Conservation (phyloP, 164 flowering plant species). For the Umbilicus rupestris region DNA sequence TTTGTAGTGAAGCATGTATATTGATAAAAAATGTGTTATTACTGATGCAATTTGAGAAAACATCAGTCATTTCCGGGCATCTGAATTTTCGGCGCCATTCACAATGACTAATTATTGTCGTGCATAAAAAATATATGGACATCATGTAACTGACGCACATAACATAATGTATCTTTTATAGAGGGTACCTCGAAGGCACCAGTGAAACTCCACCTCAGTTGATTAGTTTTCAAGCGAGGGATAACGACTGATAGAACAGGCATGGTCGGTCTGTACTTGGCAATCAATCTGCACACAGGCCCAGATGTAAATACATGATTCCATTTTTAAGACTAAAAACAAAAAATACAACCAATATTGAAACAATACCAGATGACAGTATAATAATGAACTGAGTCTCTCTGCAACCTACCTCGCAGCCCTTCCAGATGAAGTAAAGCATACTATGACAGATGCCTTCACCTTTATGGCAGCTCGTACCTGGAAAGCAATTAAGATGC, state of each 20-base stretch:
- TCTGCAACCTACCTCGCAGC: constrained; percentile 62
- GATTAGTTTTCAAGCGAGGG: constrained; percentile 77
- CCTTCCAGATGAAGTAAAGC: constrained; percentile 84
- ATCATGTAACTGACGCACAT: background rate
- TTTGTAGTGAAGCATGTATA: no score
- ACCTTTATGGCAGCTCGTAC: constrained; percentile 82
- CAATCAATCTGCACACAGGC: constrained; percentile 53
- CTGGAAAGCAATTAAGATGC: constrained; percentile 22
- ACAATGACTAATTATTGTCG: no score
- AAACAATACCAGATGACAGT: background rate
- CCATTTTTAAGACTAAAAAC: background rate
- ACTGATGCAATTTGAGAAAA: no score
- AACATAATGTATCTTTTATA: background rate
- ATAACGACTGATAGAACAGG: constrained; percentile 86
- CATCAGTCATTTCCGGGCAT: no score
- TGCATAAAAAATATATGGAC: no score
- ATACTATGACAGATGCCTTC: constrained; percentile 74
- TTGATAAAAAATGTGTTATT: no score
- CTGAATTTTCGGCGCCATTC: no score
- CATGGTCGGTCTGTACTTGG: constrained; percentile 91
- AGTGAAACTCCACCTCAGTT: constrained; percentile 73
- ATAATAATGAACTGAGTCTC: background rate
- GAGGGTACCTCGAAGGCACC: constrained; percentile 80
- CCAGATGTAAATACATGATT: background rate
- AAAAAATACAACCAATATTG: background rate